Evolutionary conservation across 345 rosid genomes (phyloP).

Genomic region (Salix koriyanagi): DNA sequence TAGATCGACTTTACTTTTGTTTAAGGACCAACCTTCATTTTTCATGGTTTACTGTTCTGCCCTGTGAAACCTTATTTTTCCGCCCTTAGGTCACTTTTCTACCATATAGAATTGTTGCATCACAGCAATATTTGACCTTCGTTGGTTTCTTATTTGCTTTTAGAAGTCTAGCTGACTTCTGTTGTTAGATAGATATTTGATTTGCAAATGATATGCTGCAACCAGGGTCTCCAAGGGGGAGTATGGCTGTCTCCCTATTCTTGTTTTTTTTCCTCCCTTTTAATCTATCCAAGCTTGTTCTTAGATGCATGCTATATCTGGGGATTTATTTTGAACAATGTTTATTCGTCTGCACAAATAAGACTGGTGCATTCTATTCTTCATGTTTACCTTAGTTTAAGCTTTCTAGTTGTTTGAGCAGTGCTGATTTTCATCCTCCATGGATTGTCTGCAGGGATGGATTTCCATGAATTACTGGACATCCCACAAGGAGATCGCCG

Average conservation of each 20-base stretch:
- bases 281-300: neutral
- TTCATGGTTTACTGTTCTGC: neutral
- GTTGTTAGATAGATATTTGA: neutral
- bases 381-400: neutral
- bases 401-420: neutral
- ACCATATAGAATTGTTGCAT: no score
- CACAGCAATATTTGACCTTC: no score
- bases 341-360: neutral
- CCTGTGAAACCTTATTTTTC: neutral
- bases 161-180: no score
- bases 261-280: neutral
- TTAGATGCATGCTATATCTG: neutral
- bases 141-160: no score
- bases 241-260: neutral
- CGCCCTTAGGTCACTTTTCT: no score
- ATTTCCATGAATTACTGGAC: constrained; percentile 82
- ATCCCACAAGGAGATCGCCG: constrained; percentile 96
- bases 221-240: neutral
- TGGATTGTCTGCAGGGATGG: constrained; percentile 59
- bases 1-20: neutral
- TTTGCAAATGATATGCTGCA: neutral
- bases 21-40: neutral
- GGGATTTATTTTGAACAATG: neutral
- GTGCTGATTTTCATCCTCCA: neutral
- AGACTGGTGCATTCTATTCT: neutral